A percentile compares a stretch with the other conserved stretches of the same genome.
phyloP scores from a whole-genome alignment of 192 early-diverging fungal genomes.

The Diversispora epigaea region DNA sequence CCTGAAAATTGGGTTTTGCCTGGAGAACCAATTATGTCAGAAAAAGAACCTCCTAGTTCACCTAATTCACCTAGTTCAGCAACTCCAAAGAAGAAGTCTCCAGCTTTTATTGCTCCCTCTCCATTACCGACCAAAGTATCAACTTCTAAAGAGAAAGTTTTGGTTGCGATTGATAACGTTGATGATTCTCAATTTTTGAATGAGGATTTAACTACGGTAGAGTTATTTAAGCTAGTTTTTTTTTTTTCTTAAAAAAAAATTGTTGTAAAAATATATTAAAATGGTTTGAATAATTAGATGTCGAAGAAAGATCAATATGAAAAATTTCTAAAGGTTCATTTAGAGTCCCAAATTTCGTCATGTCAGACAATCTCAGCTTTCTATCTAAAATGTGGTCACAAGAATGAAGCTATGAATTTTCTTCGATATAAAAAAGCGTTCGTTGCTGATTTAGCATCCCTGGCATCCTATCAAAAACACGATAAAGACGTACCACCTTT shows the following conservation, averaged over 20 bases:
- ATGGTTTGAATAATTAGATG: slow-evolving; percentile 15
- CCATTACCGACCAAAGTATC: slow-evolving; percentile 15
- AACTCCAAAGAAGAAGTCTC: slow-evolving; percentile 2
- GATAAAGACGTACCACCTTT: slow-evolving; percentile 44
- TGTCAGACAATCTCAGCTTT: slow-evolving; percentile 47
- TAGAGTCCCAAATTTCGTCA: slow-evolving; percentile 55
- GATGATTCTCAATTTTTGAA: background rate
- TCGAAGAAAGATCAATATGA: slow-evolving; percentile 46
- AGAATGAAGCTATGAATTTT: slow-evolving; percentile 53
- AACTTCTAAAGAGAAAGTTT: slow-evolving; percentile 35
- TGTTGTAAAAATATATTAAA: background rate
- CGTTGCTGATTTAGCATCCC: slow-evolving; percentile 50
- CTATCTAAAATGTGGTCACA: slow-evolving; percentile 48
- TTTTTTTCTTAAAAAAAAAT: background rate
- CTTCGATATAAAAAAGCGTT: slow-evolving; percentile 61
- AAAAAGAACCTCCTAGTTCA: background rate
- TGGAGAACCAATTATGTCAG: slow-evolving; percentile 7
- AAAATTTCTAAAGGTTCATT: slow-evolving; percentile 43
- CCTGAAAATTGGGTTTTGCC: slow-evolving; percentile 1
- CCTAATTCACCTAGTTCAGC: background rate
- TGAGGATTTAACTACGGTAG: slow-evolving; percentile 16
- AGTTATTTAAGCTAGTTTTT: background rate
- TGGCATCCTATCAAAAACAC: slow-evolving; percentile 46
- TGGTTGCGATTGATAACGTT: slow-evolving; percentile 35
- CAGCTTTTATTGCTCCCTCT: slow-evolving; percentile 24